phyloP scores from a whole-genome alignment of 1,284 basidiomycete genomes.

The Cryptococcus amylolentus region DNA sequence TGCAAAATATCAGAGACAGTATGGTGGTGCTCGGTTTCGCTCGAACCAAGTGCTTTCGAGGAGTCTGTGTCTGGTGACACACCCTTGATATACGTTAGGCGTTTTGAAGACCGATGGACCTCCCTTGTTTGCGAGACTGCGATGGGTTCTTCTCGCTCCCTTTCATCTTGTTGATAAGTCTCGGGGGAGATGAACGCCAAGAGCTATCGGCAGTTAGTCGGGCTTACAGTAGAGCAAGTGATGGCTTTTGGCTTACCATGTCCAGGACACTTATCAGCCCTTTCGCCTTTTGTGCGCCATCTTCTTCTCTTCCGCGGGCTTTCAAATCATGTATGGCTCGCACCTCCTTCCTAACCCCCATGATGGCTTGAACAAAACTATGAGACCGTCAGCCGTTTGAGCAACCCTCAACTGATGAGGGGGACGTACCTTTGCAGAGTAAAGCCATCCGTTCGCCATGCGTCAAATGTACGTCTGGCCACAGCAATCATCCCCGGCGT shows the following conservation, averaged over 20 bases:
- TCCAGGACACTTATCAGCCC: constrained; percentile 7
- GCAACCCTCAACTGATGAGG: neutral
- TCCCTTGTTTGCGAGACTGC: too few relatives aligned
- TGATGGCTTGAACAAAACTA: constrained; percentile 2
- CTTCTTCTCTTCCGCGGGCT: neutral
- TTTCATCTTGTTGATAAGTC: neutral
- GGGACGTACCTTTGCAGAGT: constrained; percentile 3
- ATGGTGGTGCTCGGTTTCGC: neutral
- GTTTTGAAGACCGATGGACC: too few relatives aligned
- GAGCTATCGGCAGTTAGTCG: neutral
- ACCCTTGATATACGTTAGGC: too few relatives aligned
- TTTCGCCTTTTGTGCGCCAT: neutral
- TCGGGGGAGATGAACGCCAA: constrained; percentile 5
- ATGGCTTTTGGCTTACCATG: neutral
- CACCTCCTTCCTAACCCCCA: constrained; percentile 5
- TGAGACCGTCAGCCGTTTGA: neutral
- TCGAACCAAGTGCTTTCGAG: too few relatives aligned
- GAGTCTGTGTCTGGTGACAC: too few relatives aligned
- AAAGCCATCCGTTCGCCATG: constrained; percentile 9
- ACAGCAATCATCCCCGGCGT: constrained; percentile 11
- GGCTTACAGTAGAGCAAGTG: neutral
- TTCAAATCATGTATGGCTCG: neutral
- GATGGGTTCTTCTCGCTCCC: too few relatives aligned
- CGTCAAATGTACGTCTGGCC: neutral
- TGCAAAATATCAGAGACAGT: neutral